These are phyloP conservation scores for Aspergillus udagawae DNA, from an alignment of 2,329 filamentous ascomycete species.

Conservation along the genomic window DNA sequence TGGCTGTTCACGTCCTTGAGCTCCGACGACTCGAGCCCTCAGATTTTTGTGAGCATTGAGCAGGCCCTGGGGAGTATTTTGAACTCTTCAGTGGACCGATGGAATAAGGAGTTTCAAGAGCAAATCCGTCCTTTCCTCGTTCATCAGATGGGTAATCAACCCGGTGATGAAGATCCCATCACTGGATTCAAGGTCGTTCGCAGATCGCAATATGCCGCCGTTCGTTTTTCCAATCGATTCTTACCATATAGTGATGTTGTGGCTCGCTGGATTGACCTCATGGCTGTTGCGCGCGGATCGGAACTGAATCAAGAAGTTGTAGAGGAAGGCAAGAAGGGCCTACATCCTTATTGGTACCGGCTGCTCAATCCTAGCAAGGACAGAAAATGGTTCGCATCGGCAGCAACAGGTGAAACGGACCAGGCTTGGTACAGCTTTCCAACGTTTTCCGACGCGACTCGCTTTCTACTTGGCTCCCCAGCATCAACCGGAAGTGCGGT, in stretches of 20 bases:
- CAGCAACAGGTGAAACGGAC: conserved; percentile 54
- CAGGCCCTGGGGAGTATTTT: conserved; percentile 77
- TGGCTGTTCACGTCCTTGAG: conserved; percentile 84
- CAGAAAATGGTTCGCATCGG: conserved; percentile 36
- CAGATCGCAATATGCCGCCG: conserved; percentile 74
- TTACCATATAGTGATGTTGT: conserved; percentile 73
- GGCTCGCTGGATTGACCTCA: conserved; percentile 82
- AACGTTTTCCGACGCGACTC: conserved; percentile 31
- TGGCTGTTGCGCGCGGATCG: conserved; percentile 63
- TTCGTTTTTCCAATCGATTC: conserved; percentile 87
- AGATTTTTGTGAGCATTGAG: conserved; percentile 81
- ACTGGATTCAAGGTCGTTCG: conserved; percentile 51
- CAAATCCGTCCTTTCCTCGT: conserved; percentile 58
- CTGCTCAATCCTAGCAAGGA: conserved; percentile 55
- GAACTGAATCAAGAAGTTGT: conserved; percentile 75
- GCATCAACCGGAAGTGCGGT: conserved; percentile 20
- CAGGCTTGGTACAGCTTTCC: conserved; percentile 39
- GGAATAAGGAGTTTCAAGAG: conserved; percentile 40
- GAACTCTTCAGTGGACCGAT: conserved; percentile 51
- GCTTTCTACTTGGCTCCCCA: conserved; percentile 27
- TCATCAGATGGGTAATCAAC: conserved; percentile 58
- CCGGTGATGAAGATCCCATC: conserved; percentile 35
- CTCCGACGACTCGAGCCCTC: conserved; percentile 69
- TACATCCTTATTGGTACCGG: conserved; percentile 72
- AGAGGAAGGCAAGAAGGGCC: conserved; percentile 84